Conservation (phyloP, 768 basidiomycete species). For the Pseudohyphozyma bogoriensis region DNA sequence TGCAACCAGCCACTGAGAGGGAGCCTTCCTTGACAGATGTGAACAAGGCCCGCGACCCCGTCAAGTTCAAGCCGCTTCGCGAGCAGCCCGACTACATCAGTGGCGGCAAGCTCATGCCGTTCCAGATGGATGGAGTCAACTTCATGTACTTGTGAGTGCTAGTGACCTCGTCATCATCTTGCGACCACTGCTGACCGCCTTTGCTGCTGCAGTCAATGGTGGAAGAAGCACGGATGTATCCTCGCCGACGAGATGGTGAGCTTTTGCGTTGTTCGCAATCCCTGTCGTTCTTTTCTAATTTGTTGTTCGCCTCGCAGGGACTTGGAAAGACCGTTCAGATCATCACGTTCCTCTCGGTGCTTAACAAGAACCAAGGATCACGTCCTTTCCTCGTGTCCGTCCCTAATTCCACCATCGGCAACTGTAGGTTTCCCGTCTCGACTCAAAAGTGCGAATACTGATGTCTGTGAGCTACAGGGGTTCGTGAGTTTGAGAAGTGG, state of each 20-base stretch:
- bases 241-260: slow-evolving; percentile 85
- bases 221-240: slow-evolving; percentile 70
- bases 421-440: slow-evolving; percentile 37
- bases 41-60: slow-evolving; percentile 33
- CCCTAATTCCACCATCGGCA: slow-evolving; percentile 90
- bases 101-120: slow-evolving; percentile 43
- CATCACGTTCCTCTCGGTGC: slow-evolving; percentile 65
- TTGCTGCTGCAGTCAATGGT: slow-evolving; percentile 73
- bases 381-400: slow-evolving; percentile 83
- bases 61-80: slow-evolving; percentile 45
- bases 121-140: slow-evolving; percentile 39
- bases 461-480: slow-evolving; percentile 46
- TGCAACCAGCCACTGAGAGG: too few relatives aligned
- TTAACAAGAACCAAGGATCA: slow-evolving; percentile 49
- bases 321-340: slow-evolving; percentile 80
- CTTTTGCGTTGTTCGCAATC: neutral
- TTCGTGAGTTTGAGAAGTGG: slow-evolving; percentile 83
- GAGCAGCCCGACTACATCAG: slow-evolving; percentile 52
- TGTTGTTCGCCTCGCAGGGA: slow-evolving; percentile 18
- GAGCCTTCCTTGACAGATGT: slow-evolving; percentile 8
- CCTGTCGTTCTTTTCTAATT: too few relatives aligned
- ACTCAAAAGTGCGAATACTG: neutral
- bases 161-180: neutral
- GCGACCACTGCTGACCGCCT: slow-evolving; percentile 60
- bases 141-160: slow-evolving; percentile 33